Evolutionary conservation across 768 basidiomycete genomes (phyloP).

Genomic region (Pleurotus tuber-regium): DNA sequence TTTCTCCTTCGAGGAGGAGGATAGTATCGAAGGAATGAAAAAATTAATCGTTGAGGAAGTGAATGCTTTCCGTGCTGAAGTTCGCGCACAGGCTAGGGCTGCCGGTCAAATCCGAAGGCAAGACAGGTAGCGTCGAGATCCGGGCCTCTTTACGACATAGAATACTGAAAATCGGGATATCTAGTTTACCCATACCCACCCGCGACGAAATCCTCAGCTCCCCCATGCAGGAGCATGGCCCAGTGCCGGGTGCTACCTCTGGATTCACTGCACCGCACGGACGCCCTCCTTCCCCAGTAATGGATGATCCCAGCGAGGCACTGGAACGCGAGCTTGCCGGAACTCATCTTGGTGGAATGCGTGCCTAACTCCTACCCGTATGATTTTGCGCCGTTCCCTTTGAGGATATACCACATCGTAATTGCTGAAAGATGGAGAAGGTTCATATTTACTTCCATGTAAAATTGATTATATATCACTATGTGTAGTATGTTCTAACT

Average conservation of each 20-base stretch:
- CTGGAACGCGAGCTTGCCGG: conserved; percentile 85
- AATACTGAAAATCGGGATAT: conserved; percentile 3
- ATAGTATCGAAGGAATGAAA: conserved; percentile 97
- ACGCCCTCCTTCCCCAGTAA: conserved; percentile 63
- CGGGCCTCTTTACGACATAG: neutral
- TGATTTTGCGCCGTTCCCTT: too few species aligned
- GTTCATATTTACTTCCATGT: too few species aligned
- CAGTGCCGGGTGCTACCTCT: too few species aligned
- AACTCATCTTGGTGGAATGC: conserved; percentile 46
- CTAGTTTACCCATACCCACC: conserved; percentile 73
- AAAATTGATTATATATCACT: too few species aligned
- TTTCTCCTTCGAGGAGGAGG: conserved; percentile 95
- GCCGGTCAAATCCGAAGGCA: conserved; percentile 73
- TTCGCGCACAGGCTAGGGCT: conserved; percentile 77
- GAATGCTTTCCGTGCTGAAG: conserved; percentile 82
- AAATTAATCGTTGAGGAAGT: conserved; percentile 93
- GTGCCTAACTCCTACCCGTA: too few species aligned
- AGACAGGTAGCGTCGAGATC: conserved; percentile 65
- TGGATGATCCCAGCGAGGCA: conserved; percentile 84
- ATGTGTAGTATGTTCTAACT: too few species aligned
- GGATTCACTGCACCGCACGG: conserved; percentile 51
- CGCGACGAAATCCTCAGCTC: conserved; percentile 82
- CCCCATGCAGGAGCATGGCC: conserved; percentile 71
- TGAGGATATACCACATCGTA: too few species aligned
- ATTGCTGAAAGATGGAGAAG: too few species aligned